These are phyloP conservation scores for Talaromyces stipitatus DNA, from an alignment of 495 filamentous ascomycete species.

Conservation along the genomic window DNA sequence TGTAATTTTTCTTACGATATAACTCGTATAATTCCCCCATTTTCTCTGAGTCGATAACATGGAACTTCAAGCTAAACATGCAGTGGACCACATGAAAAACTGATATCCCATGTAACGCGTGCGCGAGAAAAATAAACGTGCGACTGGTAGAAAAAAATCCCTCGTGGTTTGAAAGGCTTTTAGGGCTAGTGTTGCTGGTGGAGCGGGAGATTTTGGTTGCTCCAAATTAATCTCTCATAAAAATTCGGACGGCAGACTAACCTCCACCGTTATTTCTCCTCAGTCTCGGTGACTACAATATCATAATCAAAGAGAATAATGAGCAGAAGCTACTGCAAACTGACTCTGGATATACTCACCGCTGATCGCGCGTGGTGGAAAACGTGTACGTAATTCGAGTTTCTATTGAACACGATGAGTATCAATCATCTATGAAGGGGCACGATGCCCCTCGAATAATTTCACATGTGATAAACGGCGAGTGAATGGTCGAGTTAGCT, in stretches of 20 bases:
- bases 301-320: neutral
- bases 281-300: neutral
- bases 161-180: neutral
- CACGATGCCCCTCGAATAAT: neutral
- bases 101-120: neutral
- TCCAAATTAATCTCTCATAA: slow-evolving; percentile 9
- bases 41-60: neutral
- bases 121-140: neutral
- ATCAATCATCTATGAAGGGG: neutral
- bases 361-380: neutral
- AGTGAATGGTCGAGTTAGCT: neutral
- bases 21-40: neutral
- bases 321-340: neutral
- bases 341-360: neutral
- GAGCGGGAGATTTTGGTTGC: slow-evolving; percentile 1
- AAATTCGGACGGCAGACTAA: neutral
- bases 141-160: neutral
- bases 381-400: neutral
- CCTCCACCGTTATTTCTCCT: neutral
- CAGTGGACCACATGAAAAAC: neutral
- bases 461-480: too few species aligned
- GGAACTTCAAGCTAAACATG: too few species aligned
- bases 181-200: neutral
- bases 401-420: neutral
- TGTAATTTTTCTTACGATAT: neutral